phyloP scores from a whole-genome alignment of 495 filamentous ascomycete genomes.

The Neurospora terricola region DNA sequence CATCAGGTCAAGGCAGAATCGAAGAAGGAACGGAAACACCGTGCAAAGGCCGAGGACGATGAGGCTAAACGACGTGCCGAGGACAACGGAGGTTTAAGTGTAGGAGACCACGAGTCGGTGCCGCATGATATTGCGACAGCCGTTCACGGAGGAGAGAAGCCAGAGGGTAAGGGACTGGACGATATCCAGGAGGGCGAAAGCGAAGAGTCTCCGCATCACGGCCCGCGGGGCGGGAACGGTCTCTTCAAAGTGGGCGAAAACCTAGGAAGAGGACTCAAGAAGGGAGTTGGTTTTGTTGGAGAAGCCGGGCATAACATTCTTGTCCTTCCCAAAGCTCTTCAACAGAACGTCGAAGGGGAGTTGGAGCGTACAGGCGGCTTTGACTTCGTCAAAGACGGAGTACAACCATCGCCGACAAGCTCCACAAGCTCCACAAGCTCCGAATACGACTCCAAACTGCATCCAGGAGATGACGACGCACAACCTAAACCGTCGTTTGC shows the following conservation, averaged over 20 bases:
- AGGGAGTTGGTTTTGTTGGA: constrained; percentile 32
- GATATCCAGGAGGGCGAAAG: constrained; percentile 22
- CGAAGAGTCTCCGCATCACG: constrained; percentile 6
- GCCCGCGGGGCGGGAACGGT: constrained; percentile 16
- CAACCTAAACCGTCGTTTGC: constrained; percentile 23
- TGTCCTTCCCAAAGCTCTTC: constrained; percentile 34
- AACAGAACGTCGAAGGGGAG: constrained; percentile 50
- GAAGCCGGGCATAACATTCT: constrained; percentile 24
- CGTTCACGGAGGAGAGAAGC: constrained; percentile 38
- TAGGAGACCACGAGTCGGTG: constrained; percentile 74
- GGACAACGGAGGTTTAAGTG: constrained; percentile 57
- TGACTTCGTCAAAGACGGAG: constrained; percentile 20
- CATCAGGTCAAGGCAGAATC: constrained; percentile 33
- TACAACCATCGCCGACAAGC: constrained; percentile 12
- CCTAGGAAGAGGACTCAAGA: constrained; percentile 28
- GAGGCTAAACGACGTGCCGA: constrained; percentile 53
- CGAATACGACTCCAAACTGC: constrained; percentile 5
- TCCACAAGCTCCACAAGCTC: constrained; percentile 16
- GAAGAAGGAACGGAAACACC: constrained; percentile 40
- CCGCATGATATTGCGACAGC: constrained; percentile 61
- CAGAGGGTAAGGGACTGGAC: constrained; percentile 11
- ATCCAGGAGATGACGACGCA: constrained; percentile 10
- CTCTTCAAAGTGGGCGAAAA: constrained; percentile 27
- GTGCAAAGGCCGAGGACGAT: constrained; percentile 41
- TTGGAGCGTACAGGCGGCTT: constrained; percentile 49